phyloP scores from a whole-genome alignment of 2,329 filamentous ascomycete genomes.

The Diaporthe humulicola region DNA sequence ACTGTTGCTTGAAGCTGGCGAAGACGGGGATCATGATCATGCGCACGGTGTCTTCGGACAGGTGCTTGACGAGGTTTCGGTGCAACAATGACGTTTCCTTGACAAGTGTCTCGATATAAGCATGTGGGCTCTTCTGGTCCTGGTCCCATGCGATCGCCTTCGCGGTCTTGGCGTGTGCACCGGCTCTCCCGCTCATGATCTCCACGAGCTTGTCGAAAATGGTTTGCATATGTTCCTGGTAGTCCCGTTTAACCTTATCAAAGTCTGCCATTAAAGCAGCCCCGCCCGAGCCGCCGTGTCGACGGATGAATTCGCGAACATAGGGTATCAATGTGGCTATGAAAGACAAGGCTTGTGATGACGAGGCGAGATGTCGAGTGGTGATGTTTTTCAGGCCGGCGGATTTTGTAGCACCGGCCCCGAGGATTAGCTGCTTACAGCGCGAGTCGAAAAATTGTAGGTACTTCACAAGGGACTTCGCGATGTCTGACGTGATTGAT shows the following conservation, averaged over 20 bases:
- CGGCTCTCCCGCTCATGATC: constrained; percentile 86
- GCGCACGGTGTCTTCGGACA: constrained; percentile 80
- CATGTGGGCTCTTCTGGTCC: constrained; percentile 62
- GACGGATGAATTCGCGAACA: constrained; percentile 89
- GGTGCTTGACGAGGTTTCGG: constrained; percentile 84
- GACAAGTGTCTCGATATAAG: constrained; percentile 88
- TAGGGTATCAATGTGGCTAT: constrained; percentile 90
- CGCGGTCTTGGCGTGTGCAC: constrained; percentile 80
- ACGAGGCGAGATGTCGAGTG: constrained; percentile 92
- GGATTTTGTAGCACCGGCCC: constrained; percentile 89
- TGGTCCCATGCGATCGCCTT: constrained; percentile 78
- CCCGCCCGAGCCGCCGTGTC: constrained; percentile 72
- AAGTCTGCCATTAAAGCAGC: constrained; percentile 83
- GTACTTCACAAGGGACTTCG: constrained; percentile 83
- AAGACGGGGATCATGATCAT: constrained; percentile 92
- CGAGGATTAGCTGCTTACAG: constrained; percentile 95
- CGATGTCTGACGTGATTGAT: constrained; percentile 88
- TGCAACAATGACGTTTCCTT: constrained; percentile 90
- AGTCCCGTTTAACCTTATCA: constrained; percentile 85
- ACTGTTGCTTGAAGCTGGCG: constrained; percentile 82
- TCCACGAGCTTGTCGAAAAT: constrained; percentile 95
- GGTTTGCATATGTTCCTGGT: constrained; percentile 89
- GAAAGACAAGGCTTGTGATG: constrained; percentile 90
- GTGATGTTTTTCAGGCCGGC: constrained; percentile 97
- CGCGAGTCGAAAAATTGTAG: constrained; percentile 95